These are phyloP conservation scores for Fusarium sp. DNA, from an alignment of 2,329 filamentous ascomycete genomes.

Conservation along the genomic window DNA sequence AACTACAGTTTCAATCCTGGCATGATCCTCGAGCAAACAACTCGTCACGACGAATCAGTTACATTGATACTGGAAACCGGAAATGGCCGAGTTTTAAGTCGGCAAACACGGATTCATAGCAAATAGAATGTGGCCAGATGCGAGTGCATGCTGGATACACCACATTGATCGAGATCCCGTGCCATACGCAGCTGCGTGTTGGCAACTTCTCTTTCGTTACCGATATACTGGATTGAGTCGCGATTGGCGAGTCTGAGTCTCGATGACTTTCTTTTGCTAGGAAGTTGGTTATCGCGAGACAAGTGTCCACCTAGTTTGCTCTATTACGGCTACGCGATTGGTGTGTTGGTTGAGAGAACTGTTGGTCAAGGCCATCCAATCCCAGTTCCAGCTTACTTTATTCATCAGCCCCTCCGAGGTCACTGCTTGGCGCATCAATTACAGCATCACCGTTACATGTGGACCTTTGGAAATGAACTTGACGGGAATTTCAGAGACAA, in stretches of 20 bases:
- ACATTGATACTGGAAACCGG: neutral
- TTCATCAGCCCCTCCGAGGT: conserved; percentile 4
- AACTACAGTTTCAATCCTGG: neutral
- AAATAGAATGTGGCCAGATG: neutral
- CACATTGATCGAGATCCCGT: conserved; percentile 22
- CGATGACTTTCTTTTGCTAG: conserved; percentile 2
- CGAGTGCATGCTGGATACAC: conserved; percentile 4
- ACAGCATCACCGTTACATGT: conserved; percentile 13
- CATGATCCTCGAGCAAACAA: conserved; percentile 3
- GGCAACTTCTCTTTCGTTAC: conserved; percentile 29
- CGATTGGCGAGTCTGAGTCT: conserved; percentile 13
- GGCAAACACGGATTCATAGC: conserved; percentile 8
- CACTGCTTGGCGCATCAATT: neutral
- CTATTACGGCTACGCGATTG: conserved; percentile 9
- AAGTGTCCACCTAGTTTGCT: conserved; percentile 30
- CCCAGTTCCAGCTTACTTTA: conserved; percentile 12
- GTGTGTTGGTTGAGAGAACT: conserved; percentile 31
- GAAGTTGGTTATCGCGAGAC: conserved; percentile 21
- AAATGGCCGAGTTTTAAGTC: neutral
- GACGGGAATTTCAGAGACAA: neutral
- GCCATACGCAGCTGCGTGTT: conserved; percentile 6
- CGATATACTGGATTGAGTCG: conserved; percentile 8
- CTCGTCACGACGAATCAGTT: neutral
- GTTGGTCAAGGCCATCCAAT: conserved; percentile 1
- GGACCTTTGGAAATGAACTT: neutral